phyloP scores from a whole-genome alignment of 192 early-diverging fungal species.

The Mortierella hygrophila region DNA sequence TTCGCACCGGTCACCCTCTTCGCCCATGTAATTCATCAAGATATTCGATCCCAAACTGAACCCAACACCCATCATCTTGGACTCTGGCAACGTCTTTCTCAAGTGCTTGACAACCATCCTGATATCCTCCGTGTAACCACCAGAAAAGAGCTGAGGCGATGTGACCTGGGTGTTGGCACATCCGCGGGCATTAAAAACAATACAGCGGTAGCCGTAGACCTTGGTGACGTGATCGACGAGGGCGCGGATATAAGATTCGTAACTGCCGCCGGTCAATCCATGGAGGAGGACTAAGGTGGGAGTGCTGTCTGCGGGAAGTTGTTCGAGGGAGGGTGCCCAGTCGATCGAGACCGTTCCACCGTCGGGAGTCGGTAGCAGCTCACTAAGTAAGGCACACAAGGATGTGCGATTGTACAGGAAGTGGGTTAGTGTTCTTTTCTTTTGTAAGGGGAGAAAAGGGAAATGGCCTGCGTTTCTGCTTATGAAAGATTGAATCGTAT shows the following conservation, averaged over 20 bases:
- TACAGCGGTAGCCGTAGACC: constrained; percentile 76
- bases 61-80: constrained; percentile 84
- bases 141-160: constrained; percentile 85
- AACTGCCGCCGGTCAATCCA: constrained; percentile 93
- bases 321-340: constrained; percentile 77
- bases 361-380: constrained; percentile 76
- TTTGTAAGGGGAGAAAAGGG: background rate
- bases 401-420: background rate
- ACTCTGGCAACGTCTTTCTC: constrained; percentile 63
- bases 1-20: constrained; percentile 81
- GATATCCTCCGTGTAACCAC: constrained; percentile 85
- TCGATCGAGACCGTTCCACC: constrained; percentile 92
- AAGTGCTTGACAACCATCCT: constrained; percentile 72
- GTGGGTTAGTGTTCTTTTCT: background rate
- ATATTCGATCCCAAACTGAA: constrained; percentile 96
- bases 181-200: constrained; percentile 92
- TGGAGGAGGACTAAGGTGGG: constrained; percentile 89
- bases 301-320: constrained; percentile 68
- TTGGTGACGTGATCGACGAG: constrained; percentile 72
- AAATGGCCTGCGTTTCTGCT: background rate
- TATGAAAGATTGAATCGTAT: background rate
- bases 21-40: constrained; percentile 89
- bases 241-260: constrained; percentile 89
- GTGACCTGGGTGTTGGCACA: constrained; percentile 87
- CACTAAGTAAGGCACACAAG: constrained; percentile 55